These are phyloP conservation scores for Cladosporium oxysporum DNA, from an alignment of 2,329 filamentous ascomycete genomes.

Conservation along the genomic window DNA sequence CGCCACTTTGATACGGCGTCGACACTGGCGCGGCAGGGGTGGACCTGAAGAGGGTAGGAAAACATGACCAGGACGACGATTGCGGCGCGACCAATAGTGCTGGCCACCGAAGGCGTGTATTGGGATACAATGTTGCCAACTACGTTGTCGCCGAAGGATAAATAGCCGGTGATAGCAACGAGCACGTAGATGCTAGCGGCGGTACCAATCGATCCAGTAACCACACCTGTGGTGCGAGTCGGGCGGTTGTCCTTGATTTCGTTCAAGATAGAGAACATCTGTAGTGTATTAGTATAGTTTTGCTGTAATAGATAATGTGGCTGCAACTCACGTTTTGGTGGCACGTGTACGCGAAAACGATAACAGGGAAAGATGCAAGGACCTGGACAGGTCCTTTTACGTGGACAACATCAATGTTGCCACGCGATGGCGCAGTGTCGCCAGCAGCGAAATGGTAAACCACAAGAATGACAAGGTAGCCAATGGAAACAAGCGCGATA, in stretches of 20 bases:
- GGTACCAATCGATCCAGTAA: slow-evolving; percentile 80
- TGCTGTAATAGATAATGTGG: background rate
- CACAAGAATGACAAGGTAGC: slow-evolving; percentile 88
- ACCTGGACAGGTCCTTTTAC: slow-evolving; percentile 79
- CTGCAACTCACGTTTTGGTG: slow-evolving; percentile 78
- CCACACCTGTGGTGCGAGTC: slow-evolving; percentile 73
- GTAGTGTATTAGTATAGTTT: background rate
- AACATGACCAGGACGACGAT: slow-evolving; percentile 97
- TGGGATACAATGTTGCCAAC: slow-evolving; percentile 91
- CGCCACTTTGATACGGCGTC: slow-evolving; percentile 95
- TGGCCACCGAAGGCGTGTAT: slow-evolving; percentile 76
- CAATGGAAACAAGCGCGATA: slow-evolving; percentile 86
- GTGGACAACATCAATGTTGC: slow-evolving; percentile 71
- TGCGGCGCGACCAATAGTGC: slow-evolving; percentile 89
- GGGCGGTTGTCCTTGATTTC: slow-evolving; percentile 87
- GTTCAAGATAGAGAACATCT: slow-evolving; percentile 99
- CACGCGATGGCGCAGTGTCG: slow-evolving; percentile 73
- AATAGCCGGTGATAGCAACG: slow-evolving; percentile 91
- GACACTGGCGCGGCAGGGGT: slow-evolving; percentile 92
- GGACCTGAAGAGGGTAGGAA: slow-evolving; percentile 91
- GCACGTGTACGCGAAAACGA: slow-evolving; percentile 99
- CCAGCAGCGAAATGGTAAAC: slow-evolving; percentile 84
- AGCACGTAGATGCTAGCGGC: slow-evolving; percentile 86
- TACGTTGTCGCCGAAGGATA: slow-evolving; percentile 90
- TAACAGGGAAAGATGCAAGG: slow-evolving; percentile 85